Evolutionary conservation across 1,284 basidiomycete genomes (phyloP).

Genomic region (Volvariella surrecta): DNA sequence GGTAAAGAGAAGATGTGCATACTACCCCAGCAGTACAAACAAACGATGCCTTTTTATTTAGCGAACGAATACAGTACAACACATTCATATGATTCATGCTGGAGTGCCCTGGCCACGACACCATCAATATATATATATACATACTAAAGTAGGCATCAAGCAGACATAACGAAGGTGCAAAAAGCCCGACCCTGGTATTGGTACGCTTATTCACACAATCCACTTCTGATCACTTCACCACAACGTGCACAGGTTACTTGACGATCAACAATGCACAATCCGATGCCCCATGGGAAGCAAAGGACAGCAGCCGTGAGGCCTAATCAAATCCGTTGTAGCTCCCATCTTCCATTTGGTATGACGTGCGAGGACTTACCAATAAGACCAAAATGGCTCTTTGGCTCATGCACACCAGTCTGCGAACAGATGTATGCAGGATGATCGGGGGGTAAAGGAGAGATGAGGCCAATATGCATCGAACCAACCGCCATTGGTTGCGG

Average conservation of each 20-base stretch:
- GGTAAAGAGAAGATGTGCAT: neutral
- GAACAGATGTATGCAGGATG: constrained; percentile 77
- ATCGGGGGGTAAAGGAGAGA: constrained; percentile 50
- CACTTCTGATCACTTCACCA: constrained; percentile 29
- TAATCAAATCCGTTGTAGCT: constrained; percentile 17
- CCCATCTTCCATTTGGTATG: too few relatives aligned
- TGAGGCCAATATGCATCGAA: too few relatives aligned
- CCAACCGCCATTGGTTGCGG: too few relatives aligned
- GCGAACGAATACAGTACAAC: too few relatives aligned
- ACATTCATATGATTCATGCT: too few relatives aligned
- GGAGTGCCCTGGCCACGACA: too few relatives aligned
- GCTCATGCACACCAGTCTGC: constrained; percentile 61
- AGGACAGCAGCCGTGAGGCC: constrained; percentile 69
- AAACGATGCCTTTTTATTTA: too few relatives aligned
- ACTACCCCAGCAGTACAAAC: too few relatives aligned
- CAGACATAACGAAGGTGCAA: too few relatives aligned
- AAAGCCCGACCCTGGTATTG: too few relatives aligned
- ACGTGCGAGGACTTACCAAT: constrained; percentile 43
- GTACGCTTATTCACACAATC: constrained; percentile 20
- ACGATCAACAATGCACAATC: constrained; percentile 64
- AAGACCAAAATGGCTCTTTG: constrained; percentile 52
- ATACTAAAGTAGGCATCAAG: too few relatives aligned
- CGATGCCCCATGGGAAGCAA: constrained; percentile 77
- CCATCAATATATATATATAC: too few relatives aligned
- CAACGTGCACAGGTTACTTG: constrained; percentile 57